These are phyloP conservation scores for Xylariaceae sp. DNA, from an alignment of 2,329 filamentous ascomycete species.

Conservation along the genomic window DNA sequence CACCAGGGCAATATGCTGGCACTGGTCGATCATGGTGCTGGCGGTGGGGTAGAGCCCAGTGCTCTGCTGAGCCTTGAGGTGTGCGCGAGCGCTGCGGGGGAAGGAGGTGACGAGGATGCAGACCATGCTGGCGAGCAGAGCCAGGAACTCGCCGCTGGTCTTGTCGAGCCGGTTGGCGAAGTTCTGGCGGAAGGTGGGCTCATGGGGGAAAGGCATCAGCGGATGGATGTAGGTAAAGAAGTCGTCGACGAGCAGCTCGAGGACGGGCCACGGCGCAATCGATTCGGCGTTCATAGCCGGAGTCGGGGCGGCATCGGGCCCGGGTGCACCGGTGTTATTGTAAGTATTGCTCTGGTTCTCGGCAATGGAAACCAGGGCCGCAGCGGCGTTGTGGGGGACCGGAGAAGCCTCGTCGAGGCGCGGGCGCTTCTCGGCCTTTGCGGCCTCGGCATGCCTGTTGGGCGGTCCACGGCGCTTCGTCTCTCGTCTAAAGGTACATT, in stretches of 20 bases:
- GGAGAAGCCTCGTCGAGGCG: conserved; percentile 32
- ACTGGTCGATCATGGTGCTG: conserved; percentile 62
- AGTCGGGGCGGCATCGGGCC: no score
- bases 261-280: conserved; percentile 61
- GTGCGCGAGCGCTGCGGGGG: conserved; percentile 60
- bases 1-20: conserved; percentile 59
- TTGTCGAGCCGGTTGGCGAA: conserved; percentile 61
- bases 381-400: conserved; percentile 39
- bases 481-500: conserved; percentile 49
- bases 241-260: conserved; percentile 67
- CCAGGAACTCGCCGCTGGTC: conserved; percentile 58
- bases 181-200: conserved; percentile 65
- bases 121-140: conserved; percentile 67
- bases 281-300: conserved; percentile 53
- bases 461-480: conserved; percentile 53
- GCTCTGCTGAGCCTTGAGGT: conserved; percentile 59
- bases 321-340: no score
- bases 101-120: conserved; percentile 68
- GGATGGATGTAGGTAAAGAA: conserved; percentile 80
- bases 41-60: conserved; percentile 61
- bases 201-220: conserved; percentile 69
- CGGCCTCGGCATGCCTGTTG: conserved; percentile 51
- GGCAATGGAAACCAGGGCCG: conserved; percentile 40
- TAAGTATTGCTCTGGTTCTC: conserved; percentile 21
- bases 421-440: conserved; percentile 43